These are phyloP conservation scores for Lipomyces mesembrius DNA, from an alignment of 805 yeast genomes.

Conservation along the genomic window DNA sequence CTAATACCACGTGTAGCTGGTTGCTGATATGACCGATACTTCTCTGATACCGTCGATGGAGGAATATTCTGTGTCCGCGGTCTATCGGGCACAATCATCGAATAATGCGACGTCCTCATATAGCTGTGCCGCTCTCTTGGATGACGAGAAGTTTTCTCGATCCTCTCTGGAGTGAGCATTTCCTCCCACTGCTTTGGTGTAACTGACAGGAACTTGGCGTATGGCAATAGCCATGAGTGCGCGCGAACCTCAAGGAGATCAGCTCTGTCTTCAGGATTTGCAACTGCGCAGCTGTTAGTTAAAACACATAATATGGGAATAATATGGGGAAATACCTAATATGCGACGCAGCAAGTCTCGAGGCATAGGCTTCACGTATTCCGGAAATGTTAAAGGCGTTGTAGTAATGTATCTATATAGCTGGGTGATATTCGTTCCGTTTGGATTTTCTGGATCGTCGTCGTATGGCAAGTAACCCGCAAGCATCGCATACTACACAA, in stretches of 20 bases:
- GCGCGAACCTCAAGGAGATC: constrained; percentile 68
- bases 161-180: constrained; percentile 31
- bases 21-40: constrained; percentile 21
- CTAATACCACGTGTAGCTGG: constrained; percentile 7
- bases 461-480: constrained; percentile 98
- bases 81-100: constrained; percentile 16
- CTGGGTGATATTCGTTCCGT: constrained; percentile 89
- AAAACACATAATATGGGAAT: constrained; percentile 26
- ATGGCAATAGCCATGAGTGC: constrained; percentile 89
- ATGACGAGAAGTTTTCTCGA: background rate
- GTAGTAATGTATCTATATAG: constrained; percentile 89
- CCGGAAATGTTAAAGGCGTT: constrained; percentile 94
- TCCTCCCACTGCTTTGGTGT: constrained; percentile 92
- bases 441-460: constrained; percentile 96
- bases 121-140: constrained; percentile 15
- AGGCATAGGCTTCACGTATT: constrained; percentile 85
- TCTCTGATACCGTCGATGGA: constrained; percentile 13
- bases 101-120: constrained; percentile 7
- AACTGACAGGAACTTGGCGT: constrained; percentile 78
- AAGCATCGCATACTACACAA: constrained; percentile 75
- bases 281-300: constrained; percentile 48
- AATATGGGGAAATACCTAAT: constrained; percentile 32
- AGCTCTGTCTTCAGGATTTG: constrained; percentile 82
- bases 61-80: constrained; percentile 11
- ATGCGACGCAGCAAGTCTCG: constrained; percentile 86